Base-by-base conservation (phyloP, 371 early-diverging fungal genomes). In the Lichtheimia ramosa region DNA sequence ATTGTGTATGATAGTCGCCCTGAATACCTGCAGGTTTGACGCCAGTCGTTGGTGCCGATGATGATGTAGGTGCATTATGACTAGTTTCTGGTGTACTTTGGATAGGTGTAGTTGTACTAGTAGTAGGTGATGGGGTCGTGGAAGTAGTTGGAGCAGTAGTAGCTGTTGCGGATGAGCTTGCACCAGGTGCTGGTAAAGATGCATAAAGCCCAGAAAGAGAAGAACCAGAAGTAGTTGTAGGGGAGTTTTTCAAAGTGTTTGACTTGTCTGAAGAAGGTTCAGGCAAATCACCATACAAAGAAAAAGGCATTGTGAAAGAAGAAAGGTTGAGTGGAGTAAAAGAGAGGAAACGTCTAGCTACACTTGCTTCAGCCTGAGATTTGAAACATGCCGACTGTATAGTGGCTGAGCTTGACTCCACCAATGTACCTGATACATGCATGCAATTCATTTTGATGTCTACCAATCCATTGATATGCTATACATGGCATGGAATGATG, bases 201-300 rank as follows among this genome's bases (percentile, higher is more conserved):
- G 64, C 43, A 58, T 63, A 63, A n/a, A 63, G 54, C 16, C 64
- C 53, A 15, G 64, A 63, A 48, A 58, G 25, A 13, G 58, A 21
- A n/a, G 51, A 43, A 2, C 48, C 43, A 10, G n/a, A n/a, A n/a
- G 56, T 10, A 10, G 50, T 48, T 41, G 18, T 15, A 15, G 34
- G 2, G 16, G 46, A 20, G 18, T 43, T 43, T 18, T 58, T 58
- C 20, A 51, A 40, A 2, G 53, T 51, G 12, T 52, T 27, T 12
- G 28, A 16, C 56, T 66, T 68, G 53, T 50, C 58, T 20, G 62
- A 51, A 20, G 64, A 56, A 6, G 69, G 69, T 20, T 68, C 48
- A n/a, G 69, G 69, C 24, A 68, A 56, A 58, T 68, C 69, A 40
- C 64, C 69, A 42, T 68, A 68, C 25, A 68, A 55, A 18, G 62